Evolutionary conservation across 345 rosid genomes (phyloP), one percentile per base, ranked within the genome.

Genomic region (Brassica nigra): DNA sequence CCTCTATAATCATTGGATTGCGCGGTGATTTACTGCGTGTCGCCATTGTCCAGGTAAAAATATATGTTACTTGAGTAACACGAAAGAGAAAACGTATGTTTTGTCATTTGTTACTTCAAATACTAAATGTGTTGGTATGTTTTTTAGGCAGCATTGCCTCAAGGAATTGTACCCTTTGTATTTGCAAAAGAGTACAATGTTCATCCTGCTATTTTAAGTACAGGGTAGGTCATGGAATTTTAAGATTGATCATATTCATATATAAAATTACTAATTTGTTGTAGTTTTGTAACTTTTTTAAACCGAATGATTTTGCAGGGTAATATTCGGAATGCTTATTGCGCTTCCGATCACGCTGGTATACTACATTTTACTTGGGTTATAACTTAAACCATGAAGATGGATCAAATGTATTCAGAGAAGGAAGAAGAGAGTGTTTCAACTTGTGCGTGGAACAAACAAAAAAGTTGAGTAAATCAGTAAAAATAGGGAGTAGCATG

Each of bases 241-340:
- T 27, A 36, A 66, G 9, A 34, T 81, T 14, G 27, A n/a, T n/a
- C 27, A 23, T 34, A 5, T 33, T 36, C 3, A 72, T 23, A 42
- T 31, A 23, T 23, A 23, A 23, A 4, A 66, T 4, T 20, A 12
- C 2, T 59, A 44, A 18, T 66, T 29, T 10, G 27, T 23, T 23
- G 27, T 66, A 5, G 44, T 2, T 5, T 62, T 23, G 37, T 10
- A 23, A 23, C 27, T 23, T 23, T 23, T 23, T 23, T 23, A 23
- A n/a, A 74, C 7, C 15, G 2, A 27, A 70, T 34, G 20, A 62
- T 30, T 76, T 39, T 82, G 82, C 87, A 95, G 99, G 77, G 99
- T 95, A 6, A 95, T 95, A 76, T 95, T 95, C 29, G 99, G 99
- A 74, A 93, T 95, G 99, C 84, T 91, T 74, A 87, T 95, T 74